Conservation (phyloP, 768 basidiomycete genomes). For the Phylloporus sp. region DNA sequence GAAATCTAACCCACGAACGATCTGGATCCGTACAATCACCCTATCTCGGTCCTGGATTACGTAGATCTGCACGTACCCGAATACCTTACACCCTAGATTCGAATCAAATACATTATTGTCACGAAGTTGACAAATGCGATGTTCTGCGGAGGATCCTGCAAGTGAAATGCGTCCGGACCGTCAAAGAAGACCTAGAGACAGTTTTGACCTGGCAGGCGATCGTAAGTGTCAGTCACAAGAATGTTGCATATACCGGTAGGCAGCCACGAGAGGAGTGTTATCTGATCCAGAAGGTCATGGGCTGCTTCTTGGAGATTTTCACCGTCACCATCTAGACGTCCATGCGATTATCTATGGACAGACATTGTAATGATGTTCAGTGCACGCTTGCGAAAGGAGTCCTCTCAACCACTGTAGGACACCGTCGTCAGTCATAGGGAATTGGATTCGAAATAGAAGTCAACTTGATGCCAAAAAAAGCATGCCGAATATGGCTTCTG, state of each 20-base stretch:
- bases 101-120: constrained; percentile 42
- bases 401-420: constrained; percentile 38
- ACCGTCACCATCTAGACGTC: constrained; percentile 39
- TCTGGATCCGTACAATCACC: constrained; percentile 40
- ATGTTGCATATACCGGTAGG: constrained; percentile 51
- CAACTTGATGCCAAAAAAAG: constrained; percentile 57
- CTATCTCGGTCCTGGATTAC: constrained; percentile 33
- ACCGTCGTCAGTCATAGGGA: constrained; percentile 1
- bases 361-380: background rate
- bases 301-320: constrained; percentile 46
- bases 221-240: constrained; percentile 49
- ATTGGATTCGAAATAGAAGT: constrained; percentile 5
- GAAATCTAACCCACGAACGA: constrained; percentile 37
- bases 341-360: background rate
- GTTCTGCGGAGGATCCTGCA: constrained; percentile 28
- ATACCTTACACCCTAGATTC: constrained; percentile 42
- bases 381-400: constrained; percentile 35
- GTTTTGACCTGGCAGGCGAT: constrained; percentile 44
- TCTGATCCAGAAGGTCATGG: constrained; percentile 40
- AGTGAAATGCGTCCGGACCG: constrained; percentile 37
- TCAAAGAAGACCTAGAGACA: constrained; percentile 45
- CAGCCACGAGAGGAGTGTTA: constrained; percentile 41
- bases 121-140: constrained; percentile 46
- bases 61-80: constrained; percentile 43
- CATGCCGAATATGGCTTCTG: constrained; percentile 45